phyloP scores from a whole-genome alignment of 306 rosid species.

The Malus sieversii region DNA sequence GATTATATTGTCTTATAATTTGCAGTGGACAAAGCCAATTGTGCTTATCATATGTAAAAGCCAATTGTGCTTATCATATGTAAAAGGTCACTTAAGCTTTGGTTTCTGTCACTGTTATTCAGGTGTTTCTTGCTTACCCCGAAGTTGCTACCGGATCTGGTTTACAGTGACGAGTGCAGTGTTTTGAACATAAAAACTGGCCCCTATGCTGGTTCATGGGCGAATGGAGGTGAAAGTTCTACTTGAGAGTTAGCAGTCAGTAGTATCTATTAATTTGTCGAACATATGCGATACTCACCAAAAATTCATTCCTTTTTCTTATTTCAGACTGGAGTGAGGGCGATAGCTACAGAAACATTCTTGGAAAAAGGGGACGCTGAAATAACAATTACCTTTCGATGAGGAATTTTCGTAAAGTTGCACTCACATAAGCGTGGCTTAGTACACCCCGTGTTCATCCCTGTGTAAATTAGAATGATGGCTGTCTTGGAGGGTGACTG shows the following conservation, averaged over 20 bases:
- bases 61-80: neutral
- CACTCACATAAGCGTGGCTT: neutral
- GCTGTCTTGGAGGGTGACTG: no score
- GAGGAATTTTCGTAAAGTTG: neutral
- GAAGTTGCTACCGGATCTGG: slow-evolving; percentile 76
- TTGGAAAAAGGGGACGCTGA: slow-evolving; percentile 37
- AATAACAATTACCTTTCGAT: neutral
- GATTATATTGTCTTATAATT: neutral
- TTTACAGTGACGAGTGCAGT: slow-evolving; percentile 86
- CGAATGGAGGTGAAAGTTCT: slow-evolving; percentile 42
- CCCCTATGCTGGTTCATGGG: slow-evolving; percentile 67
- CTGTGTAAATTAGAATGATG: neutral
- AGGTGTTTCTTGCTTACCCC: slow-evolving; percentile 96
- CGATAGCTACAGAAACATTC: slow-evolving; percentile 60
- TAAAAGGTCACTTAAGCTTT: neutral
- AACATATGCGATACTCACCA: neutral
- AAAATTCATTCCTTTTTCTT: neutral
- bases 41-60: neutral
- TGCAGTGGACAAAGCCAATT: neutral
- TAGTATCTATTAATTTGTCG: neutral
- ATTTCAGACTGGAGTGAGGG: slow-evolving; percentile 76
- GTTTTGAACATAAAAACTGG: slow-evolving; percentile 85
- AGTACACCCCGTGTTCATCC: neutral
- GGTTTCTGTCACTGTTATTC: slow-evolving; percentile 19
- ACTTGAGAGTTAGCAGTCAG: neutral